Evolutionary conservation across 2,329 filamentous ascomycete genomes (phyloP), one percentile per base, ranked within the genome.

Genomic region (Colletotrichum falcatum): DNA sequence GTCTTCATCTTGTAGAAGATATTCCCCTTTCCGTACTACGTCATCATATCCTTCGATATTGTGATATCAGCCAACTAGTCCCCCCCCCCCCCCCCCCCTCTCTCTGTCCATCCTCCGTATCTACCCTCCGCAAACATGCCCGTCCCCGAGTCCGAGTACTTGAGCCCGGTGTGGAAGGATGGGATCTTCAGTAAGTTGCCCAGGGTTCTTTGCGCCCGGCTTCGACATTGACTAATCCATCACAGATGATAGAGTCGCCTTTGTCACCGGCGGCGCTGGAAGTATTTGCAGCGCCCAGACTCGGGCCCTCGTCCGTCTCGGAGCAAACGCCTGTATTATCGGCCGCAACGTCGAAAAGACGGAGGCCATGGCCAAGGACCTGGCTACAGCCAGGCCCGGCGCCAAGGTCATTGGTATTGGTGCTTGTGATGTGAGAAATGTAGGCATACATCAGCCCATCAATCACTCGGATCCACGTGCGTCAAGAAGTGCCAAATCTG

Each of bases 241-340:
- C 55, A 16, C 76, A 97, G 94, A 91, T 73, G 90, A 91, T 79
- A 95, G 96, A 77, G 95, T 98, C 54, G 89, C 95, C 75, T 97
- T 98, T 82, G 97, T 97, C 77, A 99, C 96, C 4, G 96, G 96
- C 69, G 96, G 96, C 62, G 94, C 94, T 6, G 95, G 96, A 65
- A 92, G 92, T 33, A 98, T 99, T 78, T 98, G 96, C 84, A 96
- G 92, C 76, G 94, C 93, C 65, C 96, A 98, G 84, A 96, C 97
- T 39, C 89, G 94, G 74, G 96, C 96, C 5, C 85, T 99, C 70
- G 94, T 99, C 30, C 89, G 95, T 73, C 90, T 99, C 9, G 96
- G 96, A 63, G 95, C 94, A 54, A 92, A 98, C 76, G 96, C 96
- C 60, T 97, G 93, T 81, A 98, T 99, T 77, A 89, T 98, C 66